Evolutionary conservation across 306 rosid species (phyloP), one percentile per base, ranked within the genome.

Genomic region (Arachis stenosperma): DNA sequence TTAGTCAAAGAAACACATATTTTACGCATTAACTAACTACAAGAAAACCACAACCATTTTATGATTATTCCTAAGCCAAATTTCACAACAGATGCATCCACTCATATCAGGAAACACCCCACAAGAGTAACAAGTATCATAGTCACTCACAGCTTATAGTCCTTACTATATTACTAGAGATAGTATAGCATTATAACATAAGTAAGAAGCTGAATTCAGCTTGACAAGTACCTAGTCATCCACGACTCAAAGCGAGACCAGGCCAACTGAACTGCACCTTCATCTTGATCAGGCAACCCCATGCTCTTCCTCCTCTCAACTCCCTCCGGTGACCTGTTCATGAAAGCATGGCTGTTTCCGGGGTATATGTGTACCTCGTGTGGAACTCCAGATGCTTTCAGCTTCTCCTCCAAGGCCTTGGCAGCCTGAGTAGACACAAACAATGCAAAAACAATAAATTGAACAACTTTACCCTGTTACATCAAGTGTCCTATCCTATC

Each of bases 161-260:
- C 0, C 29, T 9, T 47, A 46, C 42, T 11, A 36, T 11, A 37
- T 48, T 46, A 33, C 67, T 64, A 13, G 36, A 30, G 61, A 74
- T 65, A 47, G 63, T 15, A 41, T 43, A 68, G 73, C 53, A 29
- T 57, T 29, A 27, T 61, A 47, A 7, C 51, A 76, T 50, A 48
- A 0, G 76, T 52, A 14, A 42, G 57, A 14, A 42, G 57, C 40
- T 51, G 39, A 46, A 62, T 14, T 43, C 15, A 47, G 75, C 68
- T 71, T 17, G 88, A 74, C 74, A 94, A 77, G 83, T 82, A 80
- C 8, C 72, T 46, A 3, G 91, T 84, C 97, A 91, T 91, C 99
- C 97, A 91, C 5, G 93, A 84, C 73, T 88, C 78, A 74, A 94
- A 91, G 68, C 87, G 96, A 81, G 97, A 88, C 99, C 99, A 94